Evolutionary conservation across 2,329 filamentous ascomycete species (phyloP).

Genomic region (Talaromyces albobiverticillius): DNA sequence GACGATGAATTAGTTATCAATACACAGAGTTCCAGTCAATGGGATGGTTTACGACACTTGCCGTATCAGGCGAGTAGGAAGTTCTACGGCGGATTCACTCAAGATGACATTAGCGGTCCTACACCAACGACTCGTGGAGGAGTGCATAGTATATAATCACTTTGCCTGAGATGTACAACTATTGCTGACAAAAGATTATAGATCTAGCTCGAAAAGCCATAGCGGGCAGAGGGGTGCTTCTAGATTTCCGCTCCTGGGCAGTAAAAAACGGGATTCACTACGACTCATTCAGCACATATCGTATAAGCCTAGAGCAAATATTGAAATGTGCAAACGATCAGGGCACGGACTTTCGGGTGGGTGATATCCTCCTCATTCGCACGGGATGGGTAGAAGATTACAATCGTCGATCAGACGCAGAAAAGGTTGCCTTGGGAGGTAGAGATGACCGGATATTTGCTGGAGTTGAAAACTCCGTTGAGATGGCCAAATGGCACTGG

Average conservation of each 20-base stretch:
- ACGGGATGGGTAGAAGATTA: slow-evolving; percentile 1
- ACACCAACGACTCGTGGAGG: not conserved
- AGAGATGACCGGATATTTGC: not conserved
- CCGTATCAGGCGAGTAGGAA: not conserved
- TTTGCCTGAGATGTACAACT: not conserved
- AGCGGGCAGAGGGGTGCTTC: not conserved
- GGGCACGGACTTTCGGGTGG: not conserved
- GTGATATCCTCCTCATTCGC: slow-evolving; percentile 1
- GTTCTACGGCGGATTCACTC: not conserved
- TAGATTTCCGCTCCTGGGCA: slow-evolving; percentile 1
- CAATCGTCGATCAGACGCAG: not conserved
- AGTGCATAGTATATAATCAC: not conserved
- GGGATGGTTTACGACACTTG: slow-evolving; percentile 4
- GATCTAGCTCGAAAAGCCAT: not conserved
- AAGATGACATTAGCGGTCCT: not conserved
- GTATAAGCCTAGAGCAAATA: not conserved
- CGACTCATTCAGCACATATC: not conserved
- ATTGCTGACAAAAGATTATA: not conserved
- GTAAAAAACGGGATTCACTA: not conserved
- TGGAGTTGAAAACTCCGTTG: not conserved
- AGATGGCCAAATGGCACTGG: slow-evolving; percentile 1
- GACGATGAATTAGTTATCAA: slow-evolving; percentile 2
- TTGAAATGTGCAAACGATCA: not conserved
- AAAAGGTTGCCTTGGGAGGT: not conserved
- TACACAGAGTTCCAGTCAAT: slow-evolving; percentile 1